Percentiles rank a stretch among this genome's conserved stretches.
These are phyloP conservation scores for Cladosporium sp. DNA, from an alignment of 2,329 filamentous ascomycete genomes.

Conservation along the genomic window DNA sequence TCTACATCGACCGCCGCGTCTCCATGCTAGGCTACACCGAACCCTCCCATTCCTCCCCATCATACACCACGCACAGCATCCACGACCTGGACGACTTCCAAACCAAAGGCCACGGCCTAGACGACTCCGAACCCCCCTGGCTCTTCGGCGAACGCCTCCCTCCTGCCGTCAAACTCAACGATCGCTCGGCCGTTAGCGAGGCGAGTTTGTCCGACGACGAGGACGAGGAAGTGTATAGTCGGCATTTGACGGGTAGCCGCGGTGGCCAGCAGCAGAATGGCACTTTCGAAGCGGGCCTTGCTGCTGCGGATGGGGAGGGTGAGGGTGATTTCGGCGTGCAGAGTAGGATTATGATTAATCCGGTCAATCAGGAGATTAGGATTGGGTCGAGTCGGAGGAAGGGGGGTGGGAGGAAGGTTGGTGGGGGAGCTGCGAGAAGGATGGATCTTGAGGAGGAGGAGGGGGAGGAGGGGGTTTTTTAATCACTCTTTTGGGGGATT, in stretches of 20 bases:
- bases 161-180: slow-evolving; percentile 26
- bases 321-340: slow-evolving; percentile 2
- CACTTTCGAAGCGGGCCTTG: not conserved
- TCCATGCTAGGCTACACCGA: slow-evolving; percentile 62
- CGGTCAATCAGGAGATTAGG: slow-evolving; percentile 7
- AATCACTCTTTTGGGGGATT: not conserved
- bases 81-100: slow-evolving; percentile 16
- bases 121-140: slow-evolving; percentile 26
- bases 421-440: not conserved
- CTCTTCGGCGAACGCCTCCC: slow-evolving; percentile 28
- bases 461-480: not conserved
- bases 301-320: too few species aligned
- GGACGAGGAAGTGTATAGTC: not conserved
- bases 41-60: too few species aligned
- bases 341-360: slow-evolving; percentile 12
- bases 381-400: slow-evolving; percentile 7
- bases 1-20: slow-evolving; percentile 85
- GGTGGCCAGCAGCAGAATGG: not conserved
- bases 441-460: slow-evolving; percentile 7
- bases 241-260: too few species aligned
- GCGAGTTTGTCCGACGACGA: slow-evolving; percentile 1
- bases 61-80: slow-evolving; percentile 15
- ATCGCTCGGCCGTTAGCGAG: slow-evolving; percentile 14
- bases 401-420: not conserved
- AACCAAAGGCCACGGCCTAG: slow-evolving; percentile 20